Base-by-base conservation (phyloP, 2,329 filamentous ascomycete species). In the Colletotrichum sp. region DNA sequence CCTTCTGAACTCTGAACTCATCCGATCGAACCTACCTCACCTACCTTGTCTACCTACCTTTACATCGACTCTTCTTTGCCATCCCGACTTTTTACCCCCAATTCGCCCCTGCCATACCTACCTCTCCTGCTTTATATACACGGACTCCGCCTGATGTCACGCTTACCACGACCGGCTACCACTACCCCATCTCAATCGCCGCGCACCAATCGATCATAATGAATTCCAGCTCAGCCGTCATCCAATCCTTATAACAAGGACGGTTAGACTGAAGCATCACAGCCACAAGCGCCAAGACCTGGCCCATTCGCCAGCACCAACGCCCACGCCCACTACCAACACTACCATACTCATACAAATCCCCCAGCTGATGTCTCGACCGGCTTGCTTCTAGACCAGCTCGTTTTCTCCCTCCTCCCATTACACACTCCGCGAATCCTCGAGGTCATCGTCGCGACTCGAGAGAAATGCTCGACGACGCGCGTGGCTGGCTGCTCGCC, bases 401-500 rank as follows among this genome's bases (percentile, higher is more conserved):
- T 30, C 36, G 30, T 36, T 62, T 63, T 63, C 26, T 59, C 16
- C 55, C 55, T 39, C 70, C 64, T 63, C 69, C 26, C 16, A 24
- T 60, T 8, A 52, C 44, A 52, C 39, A 36, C 28, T 21, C 28
- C 28, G 21, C 12, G 49, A 34, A 60, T 24, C 57, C 63, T 32
- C 44, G 18, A 30, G 24, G 44, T 39, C 70, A 62, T 28, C 59
- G 32, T 73, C 59, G 70, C 70, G 57, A 73, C 39, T 34, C 18
- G 73, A 64, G 70, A 68, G 73, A 70, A 57, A 85, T 84, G 83
- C 82, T 87, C 75, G 79, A 83, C 75, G 77, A 79, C 75, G 71
- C 80, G 75, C 82, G 82, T 76, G 77, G 60, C 69, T 78, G 77
- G 77, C 68, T 77, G 65, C 69, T 78, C 65, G 82, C 81, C 49